phyloP scores from a whole-genome alignment of 1,284 basidiomycete genomes.

The Ganoderma leucocontextum region DNA sequence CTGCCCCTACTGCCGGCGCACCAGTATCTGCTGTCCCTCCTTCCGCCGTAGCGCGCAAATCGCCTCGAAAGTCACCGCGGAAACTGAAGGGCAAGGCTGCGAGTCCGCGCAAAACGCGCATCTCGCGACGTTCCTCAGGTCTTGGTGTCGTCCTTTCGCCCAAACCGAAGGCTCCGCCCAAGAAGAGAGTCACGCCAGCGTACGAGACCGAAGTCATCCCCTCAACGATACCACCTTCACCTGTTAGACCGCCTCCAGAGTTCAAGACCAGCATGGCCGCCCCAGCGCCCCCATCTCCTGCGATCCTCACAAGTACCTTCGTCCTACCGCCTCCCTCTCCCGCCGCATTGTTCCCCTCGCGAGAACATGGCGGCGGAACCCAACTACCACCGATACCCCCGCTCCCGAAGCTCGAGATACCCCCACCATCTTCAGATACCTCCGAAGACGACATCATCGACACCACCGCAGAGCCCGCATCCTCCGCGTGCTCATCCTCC shows the following conservation, averaged over 20 bases:
- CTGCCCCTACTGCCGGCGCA: slow-evolving; percentile 32
- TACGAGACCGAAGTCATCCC: slow-evolving; percentile 76
- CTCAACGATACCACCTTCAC: slow-evolving; percentile 36
- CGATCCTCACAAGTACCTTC: slow-evolving; percentile 63
- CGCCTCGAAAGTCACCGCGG: slow-evolving; percentile 46
- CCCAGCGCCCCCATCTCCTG: slow-evolving; percentile 30
- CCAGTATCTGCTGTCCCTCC: neutral
- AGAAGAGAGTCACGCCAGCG: slow-evolving; percentile 53
- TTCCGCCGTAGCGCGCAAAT: slow-evolving; percentile 12
- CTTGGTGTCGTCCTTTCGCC: slow-evolving; percentile 33
- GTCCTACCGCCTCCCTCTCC: slow-evolving; percentile 79
- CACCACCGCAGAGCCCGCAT: slow-evolving; percentile 13
- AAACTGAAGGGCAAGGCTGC: slow-evolving; percentile 48
- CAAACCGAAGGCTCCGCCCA: slow-evolving; percentile 21
- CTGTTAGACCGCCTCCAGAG: slow-evolving; percentile 29
- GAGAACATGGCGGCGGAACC: slow-evolving; percentile 20
- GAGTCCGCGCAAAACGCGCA: slow-evolving; percentile 51
- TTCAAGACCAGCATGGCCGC: slow-evolving; percentile 40
- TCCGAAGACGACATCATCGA: slow-evolving; percentile 26
- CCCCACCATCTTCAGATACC: slow-evolving; percentile 18
- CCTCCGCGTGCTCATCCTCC: slow-evolving; percentile 19
- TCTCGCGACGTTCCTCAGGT: slow-evolving; percentile 54
- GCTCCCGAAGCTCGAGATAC: slow-evolving; percentile 31
- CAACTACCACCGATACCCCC: slow-evolving; percentile 34
- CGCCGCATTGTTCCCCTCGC: slow-evolving; percentile 51